Evolutionary conservation across 2,329 filamentous ascomycete genomes (phyloP), one percentile per base, ranked within the genome.

Genomic region (Colletotrichum sansevieriae): DNA sequence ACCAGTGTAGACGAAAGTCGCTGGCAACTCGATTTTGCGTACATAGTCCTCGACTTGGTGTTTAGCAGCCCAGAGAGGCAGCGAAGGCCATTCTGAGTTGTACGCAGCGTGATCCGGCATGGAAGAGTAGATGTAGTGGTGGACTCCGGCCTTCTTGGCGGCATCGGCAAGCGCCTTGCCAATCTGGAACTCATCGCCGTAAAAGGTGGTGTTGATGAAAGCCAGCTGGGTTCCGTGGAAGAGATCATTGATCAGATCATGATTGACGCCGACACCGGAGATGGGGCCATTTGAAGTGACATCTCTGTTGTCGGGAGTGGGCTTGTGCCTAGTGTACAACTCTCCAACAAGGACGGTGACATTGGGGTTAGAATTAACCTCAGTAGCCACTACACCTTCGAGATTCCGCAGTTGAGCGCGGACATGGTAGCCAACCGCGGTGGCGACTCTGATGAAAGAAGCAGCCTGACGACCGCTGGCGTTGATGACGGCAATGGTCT

Each of bases 191-290:
- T 99, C 96, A 80, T 98, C 94, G 59, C 95, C 96, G 83, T 97
- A 97, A 75, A 97, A 97, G 5, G 94, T 97, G 47, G 96, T 99
- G 83, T 99, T 99, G 83, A 98, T 94, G 80, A 98, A 99, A 68
- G 96, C 96, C 59, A 97, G 87, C 74, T 97, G 92, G 22, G 93
- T 92, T 70, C 93, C 94, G 43, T 87, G 84, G 84, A 98, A 98
- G 20, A 98, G 86, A 72, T 92, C 86, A 62, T 88, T 85, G 76
- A 97, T 92, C 72, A 97, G 80, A 1, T 84, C 84, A 74, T 90
- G 86, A 77, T 94, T 93, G 75, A 95, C 88, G 71, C 91, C 87
- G 71, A 89, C 85, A 49, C 87, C 87, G 47, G 84, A 84, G 60
- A 89, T 91, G 75, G 77, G 88, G 71, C 79, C 92, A 83, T 85